Evolutionary conservation across 345 rosid species (phyloP).

Genomic region (Melaleuca quinquenervia): DNA sequence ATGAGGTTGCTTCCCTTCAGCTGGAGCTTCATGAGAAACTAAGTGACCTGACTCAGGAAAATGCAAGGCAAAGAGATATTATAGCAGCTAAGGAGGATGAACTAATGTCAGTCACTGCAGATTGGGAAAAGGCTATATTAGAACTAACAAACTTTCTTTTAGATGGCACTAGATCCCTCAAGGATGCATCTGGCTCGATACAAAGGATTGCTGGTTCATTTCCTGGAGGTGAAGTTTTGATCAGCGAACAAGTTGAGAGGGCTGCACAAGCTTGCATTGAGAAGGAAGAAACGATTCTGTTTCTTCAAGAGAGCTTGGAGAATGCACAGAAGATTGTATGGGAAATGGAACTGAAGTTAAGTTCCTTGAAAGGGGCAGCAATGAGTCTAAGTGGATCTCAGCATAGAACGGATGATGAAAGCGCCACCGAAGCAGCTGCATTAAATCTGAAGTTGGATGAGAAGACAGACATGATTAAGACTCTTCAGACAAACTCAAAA

Average conservation of each 20-base stretch:
- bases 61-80: constrained; percentile 28
- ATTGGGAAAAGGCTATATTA: constrained; percentile 82
- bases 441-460: constrained; percentile 24
- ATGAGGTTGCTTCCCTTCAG: constrained; percentile 58
- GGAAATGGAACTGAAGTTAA: constrained; percentile 72
- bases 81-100: constrained; percentile 58
- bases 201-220: constrained; percentile 53
- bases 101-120: constrained; percentile 26
- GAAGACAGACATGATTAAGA: constrained; percentile 26
- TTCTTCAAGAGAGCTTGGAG: constrained; percentile 74
- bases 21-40: constrained; percentile 47
- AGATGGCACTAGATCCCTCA: constrained; percentile 81
- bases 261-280: constrained; percentile 68
- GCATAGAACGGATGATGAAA: constrained; percentile 19
- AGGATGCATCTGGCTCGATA: constrained; percentile 62
- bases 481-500: constrained; percentile 21
- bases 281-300: constrained; percentile 68
- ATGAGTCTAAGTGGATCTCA: constrained; percentile 44
- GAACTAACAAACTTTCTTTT: constrained; percentile 73
- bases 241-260: constrained; percentile 60
- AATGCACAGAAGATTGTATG: constrained; percentile 58
- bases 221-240: constrained; percentile 50
- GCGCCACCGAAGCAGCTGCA: constrained; percentile 20
- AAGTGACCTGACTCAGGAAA: constrained; percentile 38
- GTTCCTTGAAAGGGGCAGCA: constrained; percentile 61